A percentile compares a stretch with the other conserved stretches of the same genome.
Conservation (phyloP, 2,329 filamentous ascomycete species). For the Massarina eburnea region DNA sequence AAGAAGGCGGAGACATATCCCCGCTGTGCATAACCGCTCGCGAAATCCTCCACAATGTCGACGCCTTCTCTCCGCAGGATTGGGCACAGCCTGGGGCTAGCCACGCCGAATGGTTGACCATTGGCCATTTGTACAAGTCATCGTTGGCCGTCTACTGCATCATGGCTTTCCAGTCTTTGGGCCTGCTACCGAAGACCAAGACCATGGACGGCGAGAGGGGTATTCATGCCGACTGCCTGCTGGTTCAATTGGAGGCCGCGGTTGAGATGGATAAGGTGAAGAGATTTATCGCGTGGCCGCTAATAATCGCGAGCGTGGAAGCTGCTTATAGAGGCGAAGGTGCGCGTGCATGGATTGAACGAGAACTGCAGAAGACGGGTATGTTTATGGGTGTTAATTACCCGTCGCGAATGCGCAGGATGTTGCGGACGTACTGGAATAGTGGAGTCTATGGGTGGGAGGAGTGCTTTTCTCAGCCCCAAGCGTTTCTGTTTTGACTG, state of each 20-base stretch:
- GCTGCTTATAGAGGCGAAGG: slow-evolving; percentile 19
- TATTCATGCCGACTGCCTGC: slow-evolving; percentile 15
- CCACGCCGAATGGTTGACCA: slow-evolving; percentile 23
- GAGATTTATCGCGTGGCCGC: slow-evolving; percentile 26
- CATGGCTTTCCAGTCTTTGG: slow-evolving; percentile 26
- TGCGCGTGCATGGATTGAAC: slow-evolving; percentile 22
- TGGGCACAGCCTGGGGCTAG: slow-evolving; percentile 29
- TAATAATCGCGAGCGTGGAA: slow-evolving; percentile 31
- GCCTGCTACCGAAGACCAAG: slow-evolving; percentile 18
- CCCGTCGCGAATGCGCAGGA: slow-evolving; percentile 22
- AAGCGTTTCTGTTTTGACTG: slow-evolving; percentile 25
- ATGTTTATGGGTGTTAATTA: slow-evolving; percentile 20
- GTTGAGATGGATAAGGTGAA: slow-evolving; percentile 10
- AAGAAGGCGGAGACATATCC: slow-evolving; percentile 7
- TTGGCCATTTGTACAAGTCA: slow-evolving; percentile 28
- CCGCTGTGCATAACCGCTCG: slow-evolving; percentile 17
- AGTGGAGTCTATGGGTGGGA: slow-evolving; percentile 26
- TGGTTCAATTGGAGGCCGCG: slow-evolving; percentile 9
- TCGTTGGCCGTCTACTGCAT: slow-evolving; percentile 31
- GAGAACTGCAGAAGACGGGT: slow-evolving; percentile 17
- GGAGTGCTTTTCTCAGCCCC: slow-evolving; percentile 29
- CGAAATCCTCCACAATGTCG: slow-evolving; percentile 22
- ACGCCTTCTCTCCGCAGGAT: slow-evolving; percentile 23
- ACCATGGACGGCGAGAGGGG: slow-evolving; percentile 18
- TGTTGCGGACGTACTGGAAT: slow-evolving; percentile 28